These are phyloP conservation scores for Ceratocystiopsis minuta DNA, from an alignment of 2,329 filamentous ascomycete species.

Conservation along the genomic window DNA sequence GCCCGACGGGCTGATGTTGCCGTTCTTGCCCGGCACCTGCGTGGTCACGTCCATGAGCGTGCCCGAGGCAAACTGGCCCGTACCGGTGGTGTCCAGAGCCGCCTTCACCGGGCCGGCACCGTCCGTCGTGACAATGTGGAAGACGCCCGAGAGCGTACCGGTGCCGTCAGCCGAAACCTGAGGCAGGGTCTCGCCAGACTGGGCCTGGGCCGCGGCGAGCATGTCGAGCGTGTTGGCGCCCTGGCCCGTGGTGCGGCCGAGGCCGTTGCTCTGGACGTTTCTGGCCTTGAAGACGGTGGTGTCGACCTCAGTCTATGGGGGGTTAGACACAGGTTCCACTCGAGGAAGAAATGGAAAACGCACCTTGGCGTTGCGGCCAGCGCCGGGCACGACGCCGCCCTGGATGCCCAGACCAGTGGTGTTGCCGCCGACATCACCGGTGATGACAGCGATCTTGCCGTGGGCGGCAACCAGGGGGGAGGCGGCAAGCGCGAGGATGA, in stretches of 20 bases:
- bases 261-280: constrained; percentile 18
- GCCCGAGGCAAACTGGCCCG: constrained; percentile 17
- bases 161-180: constrained; percentile 17
- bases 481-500: constrained; percentile 13
- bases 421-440: constrained; percentile 22
- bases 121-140: constrained; percentile 23
- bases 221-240: constrained; percentile 19
- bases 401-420: constrained; percentile 23
- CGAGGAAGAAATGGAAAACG: neutral
- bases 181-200: constrained; percentile 21
- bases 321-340: too few relatives aligned
- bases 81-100: constrained; percentile 20
- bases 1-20: constrained; percentile 15
- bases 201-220: constrained; percentile 17
- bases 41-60: constrained; percentile 13
- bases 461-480: constrained; percentile 15
- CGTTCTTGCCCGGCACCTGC: constrained; percentile 19
- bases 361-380: constrained; percentile 20
- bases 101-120: constrained; percentile 22
- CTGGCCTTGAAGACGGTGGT: constrained; percentile 24
- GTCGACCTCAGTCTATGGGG: constrained; percentile 22
- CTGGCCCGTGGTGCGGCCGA: constrained; percentile 19
- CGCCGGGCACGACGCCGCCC: constrained; percentile 21
- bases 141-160: constrained; percentile 18
- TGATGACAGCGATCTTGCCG: constrained; percentile 15